Conservation (phyloP, 768 basidiomycete species). For the Naganishia randhawae region DNA sequence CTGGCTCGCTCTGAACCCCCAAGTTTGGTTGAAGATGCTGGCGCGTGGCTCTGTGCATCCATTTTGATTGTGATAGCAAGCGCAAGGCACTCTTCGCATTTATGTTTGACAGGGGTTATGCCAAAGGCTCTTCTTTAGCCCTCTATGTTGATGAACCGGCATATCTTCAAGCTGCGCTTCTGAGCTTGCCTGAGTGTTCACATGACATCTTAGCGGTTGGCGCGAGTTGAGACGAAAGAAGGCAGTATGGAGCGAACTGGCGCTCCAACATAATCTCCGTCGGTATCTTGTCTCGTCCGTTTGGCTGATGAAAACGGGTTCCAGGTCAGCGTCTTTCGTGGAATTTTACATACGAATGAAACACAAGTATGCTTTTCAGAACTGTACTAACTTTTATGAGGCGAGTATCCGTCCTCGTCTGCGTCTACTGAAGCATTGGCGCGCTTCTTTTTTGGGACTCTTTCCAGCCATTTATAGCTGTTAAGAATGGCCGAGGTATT, state of each 20-base stretch:
- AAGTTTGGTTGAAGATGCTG: not conserved
- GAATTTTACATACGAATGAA: not conserved
- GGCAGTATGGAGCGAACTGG: not conserved
- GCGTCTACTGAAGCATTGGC: not conserved
- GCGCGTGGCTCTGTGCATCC: not conserved
- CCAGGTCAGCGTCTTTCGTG: not conserved
- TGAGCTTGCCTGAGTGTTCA: not conserved
- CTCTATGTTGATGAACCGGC: not conserved
- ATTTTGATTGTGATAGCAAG: not conserved
- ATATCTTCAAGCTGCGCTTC: not conserved
- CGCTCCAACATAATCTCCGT: not conserved
- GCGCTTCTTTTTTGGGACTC: slow-evolving; percentile 16
- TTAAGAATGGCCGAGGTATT: not conserved
- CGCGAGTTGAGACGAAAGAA: not conserved
- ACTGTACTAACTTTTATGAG: not conserved
- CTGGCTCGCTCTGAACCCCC: no score
- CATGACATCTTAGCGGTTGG: not conserved
- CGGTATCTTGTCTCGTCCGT: not conserved
- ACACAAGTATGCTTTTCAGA: no score
- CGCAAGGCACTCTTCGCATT: not conserved
- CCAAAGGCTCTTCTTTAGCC: not conserved
- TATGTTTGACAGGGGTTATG: not conserved
- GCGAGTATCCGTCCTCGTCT: not conserved
- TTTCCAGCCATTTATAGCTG: slow-evolving; percentile 14
- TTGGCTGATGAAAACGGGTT: not conserved